Evolutionary conservation across 83 land plant genomes (phyloP), one percentile per base, ranked within the genome.

Genomic region (Thuja plicata): DNA sequence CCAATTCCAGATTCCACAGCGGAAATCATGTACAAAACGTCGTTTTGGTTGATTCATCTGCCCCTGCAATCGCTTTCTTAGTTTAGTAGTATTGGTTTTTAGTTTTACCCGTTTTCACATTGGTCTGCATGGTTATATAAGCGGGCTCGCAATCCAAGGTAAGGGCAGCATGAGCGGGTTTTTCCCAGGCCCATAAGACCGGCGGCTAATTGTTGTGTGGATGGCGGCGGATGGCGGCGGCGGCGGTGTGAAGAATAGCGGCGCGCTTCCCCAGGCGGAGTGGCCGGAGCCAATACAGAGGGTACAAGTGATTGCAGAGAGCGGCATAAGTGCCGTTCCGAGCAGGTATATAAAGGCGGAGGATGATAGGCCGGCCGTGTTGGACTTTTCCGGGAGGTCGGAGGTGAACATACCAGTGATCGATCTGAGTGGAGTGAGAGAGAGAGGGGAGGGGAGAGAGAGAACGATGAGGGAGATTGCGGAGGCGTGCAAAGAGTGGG

Each of bases 201-300:
- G n/a, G 12, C 77, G 11, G 11, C 10, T 30, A 2, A 0, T 12
- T 43, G 45, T 71, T n/a, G 10, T 3, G 11, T 27, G 32, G 1
- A 46, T 46, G 50, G 50, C 30, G 11, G 32, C 37, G 13, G 13
- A 34, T 0, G 79, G 35, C 35, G 79, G 79, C 35, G 35, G 79
- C 15, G 15, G 13, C 32, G 3, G 77, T 0, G 13, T 73, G 38
- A 76, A 13, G 13, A 11, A 8, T 34, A 19, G 38, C 8, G 82
- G 82, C 17, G 41, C 45, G 43, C n/a, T 79, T 3, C 45, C 24
- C 1, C 41, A 79, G 19, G 88, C 88, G 9, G 87, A 87, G 8
- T 93, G 94, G 97, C 97, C 97, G 32, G 97, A 96, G 88, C 94
- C 96, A 15, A 89, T 96, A 62, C 90, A 92, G 54, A 88, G 93